Evolutionary conservation across 1,284 basidiomycete species (phyloP).

Genomic region (Volvariella volvacea): DNA sequence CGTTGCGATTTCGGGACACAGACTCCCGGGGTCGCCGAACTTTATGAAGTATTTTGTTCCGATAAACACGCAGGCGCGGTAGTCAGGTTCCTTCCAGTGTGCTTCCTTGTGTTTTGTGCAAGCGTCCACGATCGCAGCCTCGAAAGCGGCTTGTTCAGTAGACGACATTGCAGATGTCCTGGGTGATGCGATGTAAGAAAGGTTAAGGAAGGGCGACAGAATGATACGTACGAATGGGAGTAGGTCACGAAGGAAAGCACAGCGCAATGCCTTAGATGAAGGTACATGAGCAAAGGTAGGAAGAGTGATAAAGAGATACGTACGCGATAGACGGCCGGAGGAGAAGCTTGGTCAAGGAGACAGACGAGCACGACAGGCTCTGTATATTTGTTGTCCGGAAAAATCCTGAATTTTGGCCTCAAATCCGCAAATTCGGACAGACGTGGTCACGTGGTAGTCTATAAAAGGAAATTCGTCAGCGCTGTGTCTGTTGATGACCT

Average conservation of each 20-base stretch:
- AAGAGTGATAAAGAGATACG: no score
- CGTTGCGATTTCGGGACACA: conserved; percentile 11
- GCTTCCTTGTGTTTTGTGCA: conserved; percentile 5
- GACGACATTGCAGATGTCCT: conserved; percentile 4
- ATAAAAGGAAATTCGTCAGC: no score
- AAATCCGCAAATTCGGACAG: no score
- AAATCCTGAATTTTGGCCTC: no score
- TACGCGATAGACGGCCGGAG: no score
- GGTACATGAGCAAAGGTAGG: no score
- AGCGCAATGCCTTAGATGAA: no score
- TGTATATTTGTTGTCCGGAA: no score
- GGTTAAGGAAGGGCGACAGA: conserved; percentile 2
- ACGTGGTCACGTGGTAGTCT: no score
- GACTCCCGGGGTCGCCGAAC: conserved; percentile 4
- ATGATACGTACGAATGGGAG: conserved; percentile 2
- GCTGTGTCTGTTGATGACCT: background rate
- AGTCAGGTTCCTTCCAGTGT: conserved; percentile 3
- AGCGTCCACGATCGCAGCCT: conserved; percentile 3
- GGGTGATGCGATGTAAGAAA: conserved; percentile 2
- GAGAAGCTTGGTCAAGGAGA: no score
- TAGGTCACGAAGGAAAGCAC: background rate
- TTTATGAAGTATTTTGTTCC: conserved; percentile 8
- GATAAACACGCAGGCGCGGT: conserved; percentile 4
- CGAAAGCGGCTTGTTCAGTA: conserved; percentile 4
- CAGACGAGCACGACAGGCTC: no score